Evolutionary conservation across 495 filamentous ascomycete species (phyloP), one percentile per base, ranked within the genome.

Genomic region (Talaromyces wortmannii): DNA sequence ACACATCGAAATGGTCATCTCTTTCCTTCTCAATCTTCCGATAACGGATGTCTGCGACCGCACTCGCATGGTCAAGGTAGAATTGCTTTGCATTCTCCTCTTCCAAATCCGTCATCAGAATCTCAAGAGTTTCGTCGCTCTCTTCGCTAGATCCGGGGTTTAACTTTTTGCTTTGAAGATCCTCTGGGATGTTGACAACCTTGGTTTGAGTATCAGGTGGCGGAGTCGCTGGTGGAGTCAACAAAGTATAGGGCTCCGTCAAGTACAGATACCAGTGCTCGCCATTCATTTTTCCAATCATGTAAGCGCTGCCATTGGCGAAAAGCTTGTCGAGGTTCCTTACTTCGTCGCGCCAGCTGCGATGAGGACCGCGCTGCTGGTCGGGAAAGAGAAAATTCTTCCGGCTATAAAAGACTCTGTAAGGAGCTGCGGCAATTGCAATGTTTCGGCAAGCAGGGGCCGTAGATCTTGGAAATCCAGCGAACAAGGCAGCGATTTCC

Each of bases 211-310:
- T 67, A 31, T 82, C 76, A 48, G 67, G 68, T 36, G 76, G 74
- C 1, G 94, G 92, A 16, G 86, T 96, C 7, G 83, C 75, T 55
- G 95, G 94, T 11, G 92, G 95, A 1, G 91, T 96, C 55, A 96
- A 78, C 59, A 83, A 70, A 8, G 80, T 87, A 64, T 87, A 81
- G 15, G 95, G 91, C 51, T 89, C 87, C 32, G 95, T 99, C 66
- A 97, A 82, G 70, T 97, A 99, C 42, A 99, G 76, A 64, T 97
- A 97, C 95, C 95, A 99, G 64, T 99, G 95, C 71, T 97, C 95
- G 57, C 94, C 92, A 64, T 99, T 99, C 91, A 97, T 97, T 71
- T 96, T 96, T 60, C 95, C 95, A 58, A 99, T 94, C 92, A 97
- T 95, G 73, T 99, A 99, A 31, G 95, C 95, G 69, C 92, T 97